Percentiles rank a stretch among this genome's conserved stretches.
phyloP scores from a whole-genome alignment of 176 grass and related monocot species.

The Ensete ventricosum region DNA sequence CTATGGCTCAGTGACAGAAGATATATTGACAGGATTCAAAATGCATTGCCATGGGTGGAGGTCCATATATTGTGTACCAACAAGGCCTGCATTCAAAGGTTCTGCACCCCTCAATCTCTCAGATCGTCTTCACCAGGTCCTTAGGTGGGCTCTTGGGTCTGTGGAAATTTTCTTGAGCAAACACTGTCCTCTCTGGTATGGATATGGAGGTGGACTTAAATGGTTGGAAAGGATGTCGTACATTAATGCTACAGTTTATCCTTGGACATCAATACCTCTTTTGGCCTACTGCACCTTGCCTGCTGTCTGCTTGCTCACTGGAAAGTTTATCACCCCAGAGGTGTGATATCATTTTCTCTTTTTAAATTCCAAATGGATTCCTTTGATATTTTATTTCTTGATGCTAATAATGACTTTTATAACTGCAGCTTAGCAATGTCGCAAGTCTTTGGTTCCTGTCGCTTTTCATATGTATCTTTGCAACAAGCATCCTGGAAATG shows the following conservation, averaged over 20 bases:
- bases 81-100: slow-evolving; percentile 8
- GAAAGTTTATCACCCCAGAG: slow-evolving; percentile 16
- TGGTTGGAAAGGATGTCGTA: slow-evolving; percentile 13
- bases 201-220: slow-evolving; percentile 11
- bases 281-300: slow-evolving; percentile 11
- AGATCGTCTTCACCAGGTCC: slow-evolving; percentile 18
- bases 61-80: slow-evolving; percentile 10
- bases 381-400: background rate
- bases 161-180: slow-evolving; percentile 16
- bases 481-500: slow-evolving; percentile 64
- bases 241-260: slow-evolving; percentile 10
- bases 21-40: slow-evolving; percentile 17
- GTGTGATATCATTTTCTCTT: background rate
- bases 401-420: background rate
- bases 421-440: slow-evolving; percentile 39
- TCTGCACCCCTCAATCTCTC: slow-evolving; percentile 12
- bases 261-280: slow-evolving; percentile 13
- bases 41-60: slow-evolving; percentile 18
- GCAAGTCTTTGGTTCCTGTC: slow-evolving; percentile 68
- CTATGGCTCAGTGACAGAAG: slow-evolving; percentile 16
- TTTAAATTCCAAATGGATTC: background rate
- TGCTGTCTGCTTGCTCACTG: slow-evolving; percentile 11
- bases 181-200: slow-evolving; percentile 15
- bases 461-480: slow-evolving; percentile 56
- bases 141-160: slow-evolving; percentile 13